Evolutionary conservation across 495 filamentous ascomycete species (phyloP), one percentile per base, ranked within the genome.

Genomic region (Margaritispora aquatica): DNA sequence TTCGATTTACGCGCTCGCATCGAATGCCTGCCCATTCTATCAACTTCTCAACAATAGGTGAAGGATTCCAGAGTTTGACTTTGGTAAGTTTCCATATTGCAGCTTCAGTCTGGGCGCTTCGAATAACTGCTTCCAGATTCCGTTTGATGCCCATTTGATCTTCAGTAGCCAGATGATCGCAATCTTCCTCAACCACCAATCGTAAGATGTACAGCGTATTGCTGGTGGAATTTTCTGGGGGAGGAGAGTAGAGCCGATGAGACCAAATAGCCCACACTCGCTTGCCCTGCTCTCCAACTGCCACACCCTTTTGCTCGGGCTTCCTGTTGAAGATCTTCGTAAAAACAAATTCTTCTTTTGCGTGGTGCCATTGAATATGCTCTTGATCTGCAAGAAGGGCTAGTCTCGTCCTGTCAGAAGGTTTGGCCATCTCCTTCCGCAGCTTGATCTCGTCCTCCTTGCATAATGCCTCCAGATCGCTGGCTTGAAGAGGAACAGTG

Each of bases 251-350:
- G 66, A 89, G 95, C 55, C 83, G 84, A 13, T 88, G 77, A 41
- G 83, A 86, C 91, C 92, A 97, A 13, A 88, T 76, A 51, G 87
- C 87, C 81, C 92, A 96, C 1, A 89, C 76, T n/a, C 81, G 73
- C 23, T 70, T 70, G 4, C 79, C 79, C 17, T 56, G 46, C 29
- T 79, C 70, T 17, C 74, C 73, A 26, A 82, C 77, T 2, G 87
- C 80, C 9, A 86, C 88, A 0, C 90, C 90, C 68, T 88, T 87
- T 55, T 86, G 66, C 0, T 69, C 52, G 0, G 90, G 88, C 1
- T 70, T 71, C 34, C 71, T 75, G 0, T 73, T 72, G 51, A 74
- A 71, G 21, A 88, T 66, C 47, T 78, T 76, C 50, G 79, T 73
- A 1, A 76, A 80, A 55, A 89, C 86, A 67, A 89, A 96, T 29